These are phyloP conservation scores for Ceraceosorus guamensis DNA, from an alignment of 1,284 basidiomycete genomes.

Conservation along the genomic window DNA sequence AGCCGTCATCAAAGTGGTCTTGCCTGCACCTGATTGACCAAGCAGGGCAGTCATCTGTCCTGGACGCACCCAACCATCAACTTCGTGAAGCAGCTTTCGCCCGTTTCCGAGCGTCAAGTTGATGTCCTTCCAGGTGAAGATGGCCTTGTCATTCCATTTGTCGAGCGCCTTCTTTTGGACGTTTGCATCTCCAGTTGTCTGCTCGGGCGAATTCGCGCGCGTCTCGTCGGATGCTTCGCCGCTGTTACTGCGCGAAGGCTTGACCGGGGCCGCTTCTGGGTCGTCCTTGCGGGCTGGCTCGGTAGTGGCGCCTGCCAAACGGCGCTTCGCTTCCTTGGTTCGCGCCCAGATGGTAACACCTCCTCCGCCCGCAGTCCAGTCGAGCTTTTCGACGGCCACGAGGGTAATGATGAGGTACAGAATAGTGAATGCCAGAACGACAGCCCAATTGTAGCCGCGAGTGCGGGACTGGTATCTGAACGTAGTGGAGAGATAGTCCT, in stretches of 20 bases:
- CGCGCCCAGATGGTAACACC: slow-evolving; percentile 16
- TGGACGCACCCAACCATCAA: slow-evolving; percentile 16
- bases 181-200: too few relatives aligned
- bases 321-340: slow-evolving; percentile 13
- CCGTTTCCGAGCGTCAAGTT: slow-evolving; percentile 12
- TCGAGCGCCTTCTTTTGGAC: not conserved
- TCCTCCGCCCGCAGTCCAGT: slow-evolving; percentile 11
- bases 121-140: slow-evolving; percentile 20
- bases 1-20: slow-evolving; percentile 19
- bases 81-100: slow-evolving; percentile 19
- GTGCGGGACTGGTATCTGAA: slow-evolving; percentile 21
- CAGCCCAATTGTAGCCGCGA: slow-evolving; percentile 29
- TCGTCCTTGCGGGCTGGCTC: slow-evolving; percentile 7
- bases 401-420: slow-evolving; percentile 40
- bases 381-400: slow-evolving; percentile 20
- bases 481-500: slow-evolving; percentile 21
- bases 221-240: slow-evolving; percentile 4
- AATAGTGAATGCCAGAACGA: slow-evolving; percentile 23
- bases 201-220: not conserved
- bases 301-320: not conserved
- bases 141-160: slow-evolving; percentile 9
- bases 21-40: slow-evolving; percentile 15
- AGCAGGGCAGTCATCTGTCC: slow-evolving; percentile 16
- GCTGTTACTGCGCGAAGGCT: slow-evolving; percentile 1
- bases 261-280: not conserved